Percentiles rank a stretch among this genome's conserved stretches.
Conservation (phyloP, 495 filamentous ascomycete genomes). For the Umbilicaria muhlenbergii region DNA sequence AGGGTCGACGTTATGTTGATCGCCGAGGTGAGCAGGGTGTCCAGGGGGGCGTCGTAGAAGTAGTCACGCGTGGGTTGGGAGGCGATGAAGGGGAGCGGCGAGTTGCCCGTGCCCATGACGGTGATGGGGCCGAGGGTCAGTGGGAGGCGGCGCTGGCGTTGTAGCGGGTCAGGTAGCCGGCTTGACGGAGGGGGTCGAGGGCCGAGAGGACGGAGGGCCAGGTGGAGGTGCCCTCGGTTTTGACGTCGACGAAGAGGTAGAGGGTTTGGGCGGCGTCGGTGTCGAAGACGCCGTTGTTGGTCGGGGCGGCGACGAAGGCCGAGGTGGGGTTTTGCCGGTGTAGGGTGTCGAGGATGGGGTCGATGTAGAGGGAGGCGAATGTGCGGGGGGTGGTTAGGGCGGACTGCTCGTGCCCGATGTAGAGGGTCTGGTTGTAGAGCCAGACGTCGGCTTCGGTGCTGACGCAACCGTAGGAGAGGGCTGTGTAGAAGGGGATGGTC, state of each 20-base stretch:
- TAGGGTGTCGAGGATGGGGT: slow-evolving; percentile 34
- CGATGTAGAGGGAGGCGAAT: slow-evolving; percentile 36
- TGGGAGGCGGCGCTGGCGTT: slow-evolving; percentile 28
- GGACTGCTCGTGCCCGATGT: slow-evolving; percentile 36
- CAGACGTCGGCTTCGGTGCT: slow-evolving; percentile 80
- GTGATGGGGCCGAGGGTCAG: slow-evolving; percentile 43
- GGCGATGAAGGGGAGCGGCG: slow-evolving; percentile 51
- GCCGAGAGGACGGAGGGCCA: slow-evolving; percentile 42
- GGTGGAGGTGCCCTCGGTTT: slow-evolving; percentile 35
- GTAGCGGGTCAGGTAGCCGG: slow-evolving; percentile 42
- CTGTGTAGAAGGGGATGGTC: slow-evolving; percentile 33
- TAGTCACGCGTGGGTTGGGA: slow-evolving; percentile 34
- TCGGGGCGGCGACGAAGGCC: slow-evolving; percentile 7
- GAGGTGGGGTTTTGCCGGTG: slow-evolving; percentile 26
- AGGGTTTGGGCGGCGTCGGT: slow-evolving; percentile 42
- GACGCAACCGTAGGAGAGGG: slow-evolving; percentile 43
- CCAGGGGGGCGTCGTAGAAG: slow-evolving; percentile 47
- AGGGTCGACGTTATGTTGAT: slow-evolving; percentile 28
- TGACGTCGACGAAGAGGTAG: slow-evolving; percentile 59
- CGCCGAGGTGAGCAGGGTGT: too few relatives aligned
- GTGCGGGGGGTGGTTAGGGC: slow-evolving; percentile 32
- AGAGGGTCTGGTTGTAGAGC: slow-evolving; percentile 52
- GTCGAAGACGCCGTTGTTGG: slow-evolving; percentile 28
- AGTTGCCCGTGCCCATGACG: slow-evolving; percentile 68
- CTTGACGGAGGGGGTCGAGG: slow-evolving; percentile 46